Conservation (phyloP, 202 grass and related monocot species). For the Setaria italica region DNA sequence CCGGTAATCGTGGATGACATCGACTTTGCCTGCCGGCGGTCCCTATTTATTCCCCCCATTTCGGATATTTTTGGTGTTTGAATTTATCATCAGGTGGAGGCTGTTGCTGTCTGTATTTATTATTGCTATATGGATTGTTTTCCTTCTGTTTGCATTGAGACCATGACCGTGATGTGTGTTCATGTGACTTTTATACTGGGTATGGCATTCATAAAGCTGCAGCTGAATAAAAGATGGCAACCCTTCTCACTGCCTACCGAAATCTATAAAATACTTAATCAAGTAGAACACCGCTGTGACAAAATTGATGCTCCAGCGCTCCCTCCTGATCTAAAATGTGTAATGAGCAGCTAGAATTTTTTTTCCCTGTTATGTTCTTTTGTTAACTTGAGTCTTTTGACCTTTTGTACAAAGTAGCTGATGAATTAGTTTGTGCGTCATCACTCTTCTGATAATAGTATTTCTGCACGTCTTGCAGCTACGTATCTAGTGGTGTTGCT, state of each 20-base stretch:
- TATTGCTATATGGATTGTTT: not conserved
- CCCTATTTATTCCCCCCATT: not conserved
- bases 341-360: not conserved
- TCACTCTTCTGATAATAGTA: not conserved
- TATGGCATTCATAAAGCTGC: not conserved
- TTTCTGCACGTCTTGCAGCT: conserved; percentile 29
- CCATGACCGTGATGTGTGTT: not conserved
- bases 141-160: not conserved
- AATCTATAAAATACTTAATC: not conserved
- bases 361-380: not conserved
- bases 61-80: not conserved
- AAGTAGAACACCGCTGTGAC: not conserved
- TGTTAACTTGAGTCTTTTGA: not conserved
- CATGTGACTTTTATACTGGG: not conserved
- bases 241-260: not conserved
- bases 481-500: conserved; percentile 13
- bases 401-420: not conserved
- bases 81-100: not conserved
- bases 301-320: not conserved
- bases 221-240: not conserved
- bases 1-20: not conserved
- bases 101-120: not conserved
- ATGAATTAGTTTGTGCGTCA: not conserved
- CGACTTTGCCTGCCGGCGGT: not conserved
- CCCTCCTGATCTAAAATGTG: not conserved